These are phyloP conservation scores for Xylaria polymorpha DNA, from an alignment of 2,329 filamentous ascomycete genomes.

Conservation along the genomic window DNA sequence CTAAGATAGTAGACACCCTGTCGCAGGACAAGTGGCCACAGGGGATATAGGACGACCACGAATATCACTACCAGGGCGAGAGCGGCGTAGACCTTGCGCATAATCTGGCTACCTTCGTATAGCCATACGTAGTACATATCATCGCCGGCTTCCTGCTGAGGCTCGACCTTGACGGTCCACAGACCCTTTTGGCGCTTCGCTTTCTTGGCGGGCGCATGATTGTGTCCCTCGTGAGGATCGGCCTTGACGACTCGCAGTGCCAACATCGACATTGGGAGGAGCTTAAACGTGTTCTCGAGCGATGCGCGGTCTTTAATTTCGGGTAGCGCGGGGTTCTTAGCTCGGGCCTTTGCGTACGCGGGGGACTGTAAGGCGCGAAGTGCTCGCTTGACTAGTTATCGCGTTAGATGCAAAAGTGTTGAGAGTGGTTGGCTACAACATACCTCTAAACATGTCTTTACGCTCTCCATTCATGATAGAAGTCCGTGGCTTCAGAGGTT, in stretches of 20 bases:
- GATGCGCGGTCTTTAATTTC: constrained; percentile 88
- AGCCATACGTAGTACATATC: constrained; percentile 97
- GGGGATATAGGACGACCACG: constrained; percentile 89
- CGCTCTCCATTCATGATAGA: constrained; percentile 95
- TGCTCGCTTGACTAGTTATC: constrained; percentile 84
- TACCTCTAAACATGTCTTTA: constrained; percentile 98
- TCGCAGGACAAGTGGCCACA: constrained; percentile 92
- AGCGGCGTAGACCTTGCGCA: constrained; percentile 89
- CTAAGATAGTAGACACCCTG: constrained; percentile 97
- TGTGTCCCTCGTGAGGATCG: constrained; percentile 80
- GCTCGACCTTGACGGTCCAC: constrained; percentile 95
- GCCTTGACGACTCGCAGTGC: constrained; percentile 89
- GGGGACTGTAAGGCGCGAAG: constrained; percentile 89
- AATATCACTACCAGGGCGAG: constrained; percentile 87
- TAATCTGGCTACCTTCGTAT: constrained; percentile 93
- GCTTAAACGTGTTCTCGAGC: constrained; percentile 93
- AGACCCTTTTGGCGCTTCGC: constrained; percentile 93
- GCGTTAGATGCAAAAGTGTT: constrained; percentile 31
- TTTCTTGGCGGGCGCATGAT: constrained; percentile 73
- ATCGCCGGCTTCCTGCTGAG: constrained; percentile 88
- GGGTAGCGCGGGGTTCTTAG: constrained; percentile 90
- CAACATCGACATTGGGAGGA: constrained; percentile 92
- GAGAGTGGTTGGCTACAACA: constrained; percentile 30
- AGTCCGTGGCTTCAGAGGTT: constrained; percentile 88
- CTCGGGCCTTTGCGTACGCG: constrained; percentile 87